A percentile compares a stretch with the other conserved stretches of the same genome.
Conservation (phyloP, 2,329 filamentous ascomycete genomes). For the Ambrosiella beaveri region DNA sequence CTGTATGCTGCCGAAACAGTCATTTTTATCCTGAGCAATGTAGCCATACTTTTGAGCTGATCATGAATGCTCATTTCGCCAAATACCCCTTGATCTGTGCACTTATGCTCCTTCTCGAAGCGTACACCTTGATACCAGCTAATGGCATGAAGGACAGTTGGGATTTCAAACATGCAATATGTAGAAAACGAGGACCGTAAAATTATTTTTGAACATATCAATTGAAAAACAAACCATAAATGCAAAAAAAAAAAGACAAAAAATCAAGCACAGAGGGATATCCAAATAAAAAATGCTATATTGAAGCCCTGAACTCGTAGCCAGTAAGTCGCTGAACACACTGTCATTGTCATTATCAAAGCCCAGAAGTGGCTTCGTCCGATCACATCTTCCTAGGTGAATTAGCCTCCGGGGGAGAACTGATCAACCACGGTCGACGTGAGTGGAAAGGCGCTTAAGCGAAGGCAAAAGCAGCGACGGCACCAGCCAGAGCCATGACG, state of each 20-base stretch:
- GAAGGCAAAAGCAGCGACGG: constrained; percentile 35
- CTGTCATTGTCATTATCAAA: constrained; percentile 13
- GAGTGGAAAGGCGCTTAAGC: constrained; percentile 27
- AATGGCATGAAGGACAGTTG: too few species aligned
- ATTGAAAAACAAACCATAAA: constrained; percentile 5
- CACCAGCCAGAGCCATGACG: constrained; percentile 36
- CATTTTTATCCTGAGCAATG: background rate
- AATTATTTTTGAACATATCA: background rate
- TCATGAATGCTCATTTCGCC: background rate
- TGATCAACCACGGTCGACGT: background rate
- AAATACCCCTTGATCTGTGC: background rate
- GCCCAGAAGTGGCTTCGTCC: constrained; percentile 12
- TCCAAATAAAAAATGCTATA: constrained; percentile 13
- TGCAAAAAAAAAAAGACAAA: constrained; percentile 3
- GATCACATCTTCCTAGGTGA: constrained; percentile 6
- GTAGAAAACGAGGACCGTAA: background rate
- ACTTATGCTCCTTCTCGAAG: background rate
- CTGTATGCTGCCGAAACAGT: too few species aligned
- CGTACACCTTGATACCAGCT: too few species aligned
- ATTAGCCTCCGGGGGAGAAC: background rate
- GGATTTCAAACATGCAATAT: too few species aligned
- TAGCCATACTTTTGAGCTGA: background rate
- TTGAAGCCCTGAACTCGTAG: constrained; percentile 12
- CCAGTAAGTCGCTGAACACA: constrained; percentile 1
- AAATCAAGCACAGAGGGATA: constrained; percentile 12